phyloP scores from a whole-genome alignment of 2,329 filamentous ascomycete genomes.

The Calonectria montana region DNA sequence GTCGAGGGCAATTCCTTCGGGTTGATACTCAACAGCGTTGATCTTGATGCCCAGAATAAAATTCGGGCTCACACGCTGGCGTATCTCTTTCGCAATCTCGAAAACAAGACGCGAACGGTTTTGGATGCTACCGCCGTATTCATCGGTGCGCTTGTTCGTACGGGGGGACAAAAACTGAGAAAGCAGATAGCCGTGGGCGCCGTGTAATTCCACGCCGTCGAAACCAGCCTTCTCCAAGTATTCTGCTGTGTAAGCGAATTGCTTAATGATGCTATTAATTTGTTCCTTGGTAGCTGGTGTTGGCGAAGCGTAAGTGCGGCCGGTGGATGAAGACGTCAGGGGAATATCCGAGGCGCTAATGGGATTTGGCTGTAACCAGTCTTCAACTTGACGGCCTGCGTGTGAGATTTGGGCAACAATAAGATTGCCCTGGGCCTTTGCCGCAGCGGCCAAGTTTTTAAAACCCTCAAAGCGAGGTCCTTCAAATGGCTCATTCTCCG shows the following conservation, averaged over 20 bases:
- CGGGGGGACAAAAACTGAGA: slow-evolving; percentile 59
- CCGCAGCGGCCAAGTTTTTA: slow-evolving; percentile 63
- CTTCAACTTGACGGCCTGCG: slow-evolving; percentile 56
- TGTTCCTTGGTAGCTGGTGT: slow-evolving; percentile 67
- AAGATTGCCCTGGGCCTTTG: slow-evolving; percentile 69
- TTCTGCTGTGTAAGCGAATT: slow-evolving; percentile 71
- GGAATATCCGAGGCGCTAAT: slow-evolving; percentile 56
- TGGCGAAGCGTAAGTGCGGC: slow-evolving; percentile 50
- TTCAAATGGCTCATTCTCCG: slow-evolving; percentile 59
- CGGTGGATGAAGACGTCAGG: slow-evolving; percentile 34
- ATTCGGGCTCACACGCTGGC: slow-evolving; percentile 56
- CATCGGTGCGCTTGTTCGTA: slow-evolving; percentile 61
- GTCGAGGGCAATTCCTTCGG: slow-evolving; percentile 60
- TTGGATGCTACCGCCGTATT: slow-evolving; percentile 57
- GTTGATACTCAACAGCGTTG: slow-evolving; percentile 65
- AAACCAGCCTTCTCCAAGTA: slow-evolving; percentile 66
- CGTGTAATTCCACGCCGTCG: slow-evolving; percentile 58
- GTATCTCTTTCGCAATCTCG: slow-evolving; percentile 54
- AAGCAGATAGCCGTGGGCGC: slow-evolving; percentile 63
- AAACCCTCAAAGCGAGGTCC: slow-evolving; percentile 73
- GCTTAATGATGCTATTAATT: slow-evolving; percentile 67
- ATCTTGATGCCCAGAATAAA: slow-evolving; percentile 66
- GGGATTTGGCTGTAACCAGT: slow-evolving; percentile 46
- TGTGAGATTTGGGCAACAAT: slow-evolving; percentile 69
- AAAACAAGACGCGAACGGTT: slow-evolving; percentile 57